Evolutionary conservation across 164 flowering plant genomes (phyloP), one percentile per base, ranked within the genome.

Genomic region (Chimonanthus salicifolius): DNA sequence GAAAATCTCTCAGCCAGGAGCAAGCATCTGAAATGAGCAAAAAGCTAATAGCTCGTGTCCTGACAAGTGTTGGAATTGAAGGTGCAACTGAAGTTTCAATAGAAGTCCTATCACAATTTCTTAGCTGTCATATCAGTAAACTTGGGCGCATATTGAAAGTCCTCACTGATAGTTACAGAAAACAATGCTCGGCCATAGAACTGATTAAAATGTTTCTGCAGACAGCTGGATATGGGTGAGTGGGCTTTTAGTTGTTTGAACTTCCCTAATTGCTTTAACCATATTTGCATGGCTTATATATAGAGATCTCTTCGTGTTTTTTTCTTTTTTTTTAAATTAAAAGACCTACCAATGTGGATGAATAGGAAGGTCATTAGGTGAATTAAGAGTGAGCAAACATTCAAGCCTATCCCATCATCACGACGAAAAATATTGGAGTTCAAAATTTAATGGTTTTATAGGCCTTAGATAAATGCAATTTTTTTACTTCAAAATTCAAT

Each of bases 161-260:
- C 64, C 91, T 96, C 46, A 75, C 94, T 78, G 98, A 94, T 82
- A 91, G 82, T 76, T 96, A 96, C 86, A 88, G 87, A 80, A 89
- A 89, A 82, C 94, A 95, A 83, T 96, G 91, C 79, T 92, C 99
- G 20, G 97, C 97, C 9, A 71, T 83, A 63, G 95, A 96, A 74
- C 84, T 96, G 44, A 74, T 96, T 8, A 94, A 86, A 81, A 94
- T 96, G 99, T 96, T 96, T 76, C 92, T 96, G 77, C 90, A 87
- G 72, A 82, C 88, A 70, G 71, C 81, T 4, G 94, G 92, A 67
- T 73, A 84, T 77, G 78, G 92, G 99, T 94, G 71, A 82, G 88
- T 76, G 16, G 48, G 49, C 47, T 58, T 60, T 49, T 72, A 11
- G 18, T 74, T 70, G 16, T 74, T 16, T n/a, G 71, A 58, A 47